Conservation (phyloP, 1,139 yeast species). For the Maudiozyma humilis region DNA sequence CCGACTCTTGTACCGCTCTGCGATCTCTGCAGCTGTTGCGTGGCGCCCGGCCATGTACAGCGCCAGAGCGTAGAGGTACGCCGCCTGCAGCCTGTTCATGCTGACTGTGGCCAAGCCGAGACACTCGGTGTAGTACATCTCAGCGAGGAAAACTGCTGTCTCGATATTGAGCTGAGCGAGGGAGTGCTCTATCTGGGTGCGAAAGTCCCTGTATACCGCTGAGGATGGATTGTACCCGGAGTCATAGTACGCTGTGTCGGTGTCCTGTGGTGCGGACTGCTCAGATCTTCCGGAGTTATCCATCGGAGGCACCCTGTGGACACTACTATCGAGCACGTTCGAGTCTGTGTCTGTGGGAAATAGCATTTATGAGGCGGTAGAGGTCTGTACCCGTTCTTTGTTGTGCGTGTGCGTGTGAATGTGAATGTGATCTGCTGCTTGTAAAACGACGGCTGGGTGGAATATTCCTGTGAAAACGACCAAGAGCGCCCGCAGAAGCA, state of each 20-base stretch:
- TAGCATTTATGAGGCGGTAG: too few species aligned
- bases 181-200: constrained; percentile 13
- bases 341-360: too few species aligned
- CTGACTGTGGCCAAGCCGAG: constrained; percentile 15
- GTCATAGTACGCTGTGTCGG: constrained; percentile 4
- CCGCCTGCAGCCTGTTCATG: constrained; percentile 18
- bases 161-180: constrained; percentile 26
- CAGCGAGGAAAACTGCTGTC: constrained; percentile 28
- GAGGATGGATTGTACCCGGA: constrained; percentile 4
- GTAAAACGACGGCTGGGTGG: too few species aligned
- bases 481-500: too few species aligned
- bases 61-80: constrained; percentile 25
- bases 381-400: too few species aligned
- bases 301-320: too few species aligned
- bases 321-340: too few species aligned
- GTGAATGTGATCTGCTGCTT: too few species aligned
- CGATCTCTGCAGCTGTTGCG: constrained; percentile 19
- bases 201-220: constrained; percentile 6
- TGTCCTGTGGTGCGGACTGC: not conserved
- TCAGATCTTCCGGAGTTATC: too few species aligned
- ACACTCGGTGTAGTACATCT: constrained; percentile 25
- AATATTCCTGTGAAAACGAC: too few species aligned
- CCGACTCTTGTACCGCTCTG: constrained; percentile 17
- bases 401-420: too few species aligned
- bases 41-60: constrained; percentile 23